phyloP scores from a whole-genome alignment of 768 basidiomycete species.

The Tylopilus intermedius region DNA sequence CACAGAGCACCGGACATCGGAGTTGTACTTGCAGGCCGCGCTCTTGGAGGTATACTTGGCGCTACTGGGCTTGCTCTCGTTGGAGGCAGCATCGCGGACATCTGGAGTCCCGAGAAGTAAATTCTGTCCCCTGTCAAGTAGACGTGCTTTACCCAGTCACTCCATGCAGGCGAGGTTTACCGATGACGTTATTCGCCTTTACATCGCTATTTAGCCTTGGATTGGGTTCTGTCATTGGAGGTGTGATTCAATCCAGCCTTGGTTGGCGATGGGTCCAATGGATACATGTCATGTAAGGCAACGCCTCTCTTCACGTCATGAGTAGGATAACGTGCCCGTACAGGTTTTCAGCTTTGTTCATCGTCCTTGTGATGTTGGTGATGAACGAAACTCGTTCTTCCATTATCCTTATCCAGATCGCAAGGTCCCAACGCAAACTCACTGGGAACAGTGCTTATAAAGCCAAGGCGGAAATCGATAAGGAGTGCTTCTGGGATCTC shows the following conservation, averaged over 20 bases:
- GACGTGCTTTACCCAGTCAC: not conserved
- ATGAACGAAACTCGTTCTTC: conserved; percentile 71
- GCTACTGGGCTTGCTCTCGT: conserved; percentile 64
- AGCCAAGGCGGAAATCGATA: conserved; percentile 59
- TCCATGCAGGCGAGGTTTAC: conserved; percentile 56
- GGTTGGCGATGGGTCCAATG: conserved; percentile 83
- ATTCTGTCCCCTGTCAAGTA: conserved; percentile 11
- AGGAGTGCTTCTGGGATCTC: conserved; percentile 45
- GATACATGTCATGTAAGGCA: conserved; percentile 57
- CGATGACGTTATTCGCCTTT: conserved; percentile 67
- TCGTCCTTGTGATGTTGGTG: conserved; percentile 46
- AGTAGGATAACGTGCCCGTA: not conserved
- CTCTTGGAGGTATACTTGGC: conserved; percentile 58
- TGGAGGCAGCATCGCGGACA: conserved; percentile 65
- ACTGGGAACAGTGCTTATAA: conserved; percentile 59
- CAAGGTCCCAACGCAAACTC: conserved; percentile 56
- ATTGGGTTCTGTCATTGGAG: conserved; percentile 57
- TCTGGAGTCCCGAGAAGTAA: conserved; percentile 62
- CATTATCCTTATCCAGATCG: conserved; percentile 65
- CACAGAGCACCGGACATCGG: conserved; percentile 42
- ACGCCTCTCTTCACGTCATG: not conserved
- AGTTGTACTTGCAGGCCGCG: conserved; percentile 53
- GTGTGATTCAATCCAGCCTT: conserved; percentile 62
- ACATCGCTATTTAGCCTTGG: conserved; percentile 52
- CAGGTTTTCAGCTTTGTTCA: conserved; percentile 50